Evolutionary conservation across 306 rosid species (phyloP).

Genomic region (Fagus sylvatica): DNA sequence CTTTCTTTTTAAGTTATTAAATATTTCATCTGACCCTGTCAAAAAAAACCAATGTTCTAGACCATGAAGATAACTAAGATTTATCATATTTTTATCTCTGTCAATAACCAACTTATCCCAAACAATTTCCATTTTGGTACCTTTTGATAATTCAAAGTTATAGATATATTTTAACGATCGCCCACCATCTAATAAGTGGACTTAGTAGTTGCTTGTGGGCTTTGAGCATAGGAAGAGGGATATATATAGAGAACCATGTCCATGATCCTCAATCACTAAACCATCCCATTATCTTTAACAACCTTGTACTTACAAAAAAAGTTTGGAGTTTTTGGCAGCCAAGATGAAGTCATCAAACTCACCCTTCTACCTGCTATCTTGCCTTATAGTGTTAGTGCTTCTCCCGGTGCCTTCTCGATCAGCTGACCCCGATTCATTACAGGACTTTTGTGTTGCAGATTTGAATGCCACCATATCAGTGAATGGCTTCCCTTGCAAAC

Average conservation of each 20-base stretch:
- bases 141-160: neutral
- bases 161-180: too few species aligned
- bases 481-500: constrained; percentile 54
- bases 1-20: too few species aligned
- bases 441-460: constrained; percentile 46
- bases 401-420: constrained; percentile 22
- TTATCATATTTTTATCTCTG: neutral
- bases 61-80: too few species aligned
- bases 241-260: too few species aligned
- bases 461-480: constrained; percentile 12
- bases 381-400: constrained; percentile 18
- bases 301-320: too few species aligned
- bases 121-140: neutral
- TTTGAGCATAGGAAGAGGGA: too few species aligned
- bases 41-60: too few species aligned
- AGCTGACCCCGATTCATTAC: constrained; percentile 46
- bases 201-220: too few species aligned
- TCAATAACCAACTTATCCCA: constrained; percentile 2
- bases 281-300: too few species aligned
- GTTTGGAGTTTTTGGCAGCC: neutral
- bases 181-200: too few species aligned
- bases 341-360: constrained; percentile 22
- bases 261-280: too few species aligned
- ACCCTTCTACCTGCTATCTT: constrained; percentile 11
- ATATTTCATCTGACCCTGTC: too few species aligned